Evolutionary conservation across 148 eudicot species (phyloP).

Genomic region (Cornus florida): DNA sequence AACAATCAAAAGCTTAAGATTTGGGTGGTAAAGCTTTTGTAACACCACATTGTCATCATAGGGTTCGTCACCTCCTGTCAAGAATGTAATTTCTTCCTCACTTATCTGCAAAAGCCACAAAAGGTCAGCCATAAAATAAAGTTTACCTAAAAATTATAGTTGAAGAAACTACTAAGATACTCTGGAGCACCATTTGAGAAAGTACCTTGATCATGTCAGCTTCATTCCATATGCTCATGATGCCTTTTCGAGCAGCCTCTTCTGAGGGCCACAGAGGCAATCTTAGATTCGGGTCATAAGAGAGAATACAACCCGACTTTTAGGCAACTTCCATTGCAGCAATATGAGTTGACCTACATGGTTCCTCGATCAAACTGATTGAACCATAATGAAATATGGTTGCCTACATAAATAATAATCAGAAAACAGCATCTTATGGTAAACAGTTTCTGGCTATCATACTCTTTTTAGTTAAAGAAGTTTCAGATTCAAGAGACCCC

Average conservation of each 20-base stretch:
- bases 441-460: neutral
- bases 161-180: neutral
- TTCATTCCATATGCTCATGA: slow-evolving; percentile 70
- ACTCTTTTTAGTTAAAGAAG: too few relatives aligned
- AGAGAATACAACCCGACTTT: slow-evolving; percentile 44
- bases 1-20: slow-evolving; percentile 67
- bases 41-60: slow-evolving; percentile 38
- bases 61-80: slow-evolving; percentile 26
- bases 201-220: slow-evolving; percentile 68
- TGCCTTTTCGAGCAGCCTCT: slow-evolving; percentile 53
- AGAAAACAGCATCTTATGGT: neutral
- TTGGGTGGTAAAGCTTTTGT: slow-evolving; percentile 55
- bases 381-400: slow-evolving; percentile 56
- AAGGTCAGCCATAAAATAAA: neutral
- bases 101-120: slow-evolving; percentile 25
- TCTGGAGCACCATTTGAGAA: neutral
- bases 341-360: slow-evolving; percentile 63
- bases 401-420: slow-evolving; percentile 32
- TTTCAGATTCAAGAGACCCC: too few relatives aligned
- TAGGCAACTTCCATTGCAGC: slow-evolving; percentile 58
- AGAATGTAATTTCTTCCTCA: slow-evolving; percentile 56
- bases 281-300: slow-evolving; percentile 68
- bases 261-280: slow-evolving; percentile 62
- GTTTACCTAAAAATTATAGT: too few relatives aligned
- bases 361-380: slow-evolving; percentile 65